Conservation (phyloP, 2,329 filamentous ascomycete genomes). For the Rhynchosporium agropyri region DNA sequence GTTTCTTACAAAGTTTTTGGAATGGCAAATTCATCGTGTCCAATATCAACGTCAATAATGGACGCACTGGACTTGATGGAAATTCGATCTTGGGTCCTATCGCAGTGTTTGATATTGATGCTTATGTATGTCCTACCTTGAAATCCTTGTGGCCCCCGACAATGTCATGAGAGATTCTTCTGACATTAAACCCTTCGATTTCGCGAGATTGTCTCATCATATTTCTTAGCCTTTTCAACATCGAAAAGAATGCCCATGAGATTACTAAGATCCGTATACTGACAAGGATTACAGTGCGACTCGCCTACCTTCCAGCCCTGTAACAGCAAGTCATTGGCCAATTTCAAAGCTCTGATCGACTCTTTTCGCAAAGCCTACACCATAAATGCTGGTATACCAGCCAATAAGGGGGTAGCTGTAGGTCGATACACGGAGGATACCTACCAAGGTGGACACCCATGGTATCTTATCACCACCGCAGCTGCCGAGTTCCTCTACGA, state of each 20-base stretch:
- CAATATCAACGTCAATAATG: slow-evolving; percentile 66
- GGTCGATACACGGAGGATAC: slow-evolving; percentile 72
- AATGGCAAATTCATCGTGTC: slow-evolving; percentile 64
- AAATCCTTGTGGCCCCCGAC: too few relatives aligned
- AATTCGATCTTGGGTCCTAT: slow-evolving; percentile 70
- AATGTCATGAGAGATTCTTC: too few relatives aligned
- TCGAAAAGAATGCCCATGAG: not conserved
- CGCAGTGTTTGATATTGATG: slow-evolving; percentile 69
- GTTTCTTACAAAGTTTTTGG: slow-evolving; percentile 78
- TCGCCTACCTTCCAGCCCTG: slow-evolving; percentile 72
- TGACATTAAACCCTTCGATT: too few relatives aligned
- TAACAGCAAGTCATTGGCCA: slow-evolving; percentile 61
- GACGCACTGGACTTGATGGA: slow-evolving; percentile 69
- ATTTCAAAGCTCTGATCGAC: slow-evolving; percentile 74
- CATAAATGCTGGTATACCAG: slow-evolving; percentile 66
- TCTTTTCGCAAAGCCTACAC: slow-evolving; percentile 68
- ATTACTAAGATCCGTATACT: not conserved
- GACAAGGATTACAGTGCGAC: slow-evolving; percentile 52
- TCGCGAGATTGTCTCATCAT: too few relatives aligned
- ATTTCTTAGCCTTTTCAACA: too few relatives aligned
- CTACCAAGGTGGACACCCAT: slow-evolving; percentile 79
- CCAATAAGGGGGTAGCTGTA: slow-evolving; percentile 63
- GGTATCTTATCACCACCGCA: slow-evolving; percentile 75
- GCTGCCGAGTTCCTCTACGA: slow-evolving; percentile 82
- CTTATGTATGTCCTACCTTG: slow-evolving; percentile 42